Conservation (phyloP, 2,329 filamentous ascomycete genomes). For the Cytospora leucostoma region DNA sequence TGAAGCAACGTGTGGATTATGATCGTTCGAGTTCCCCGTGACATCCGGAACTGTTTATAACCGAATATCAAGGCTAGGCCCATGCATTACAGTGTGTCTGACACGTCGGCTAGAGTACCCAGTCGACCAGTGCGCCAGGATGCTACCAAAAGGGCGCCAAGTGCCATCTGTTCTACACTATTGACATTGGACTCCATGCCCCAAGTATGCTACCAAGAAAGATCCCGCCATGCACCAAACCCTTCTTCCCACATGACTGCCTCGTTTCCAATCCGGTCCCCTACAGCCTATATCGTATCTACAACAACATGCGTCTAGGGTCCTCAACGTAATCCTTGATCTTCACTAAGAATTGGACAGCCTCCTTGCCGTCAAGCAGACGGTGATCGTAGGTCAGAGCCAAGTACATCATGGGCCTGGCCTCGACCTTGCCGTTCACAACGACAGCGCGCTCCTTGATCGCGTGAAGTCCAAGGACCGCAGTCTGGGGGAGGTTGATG, state of each 20-base stretch:
- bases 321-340: constrained; percentile 98
- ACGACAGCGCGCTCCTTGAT: constrained; percentile 93
- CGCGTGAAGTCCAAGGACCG: constrained; percentile 88
- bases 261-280: background rate
- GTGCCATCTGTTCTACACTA: constrained; percentile 27
- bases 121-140: background rate
- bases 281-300: constrained; percentile 26
- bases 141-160: background rate
- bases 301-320: constrained; percentile 84
- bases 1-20: too few species aligned
- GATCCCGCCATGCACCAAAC: constrained; percentile 1
- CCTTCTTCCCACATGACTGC: background rate
- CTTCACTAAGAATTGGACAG: constrained; percentile 94
- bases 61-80: background rate
- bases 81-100: background rate
- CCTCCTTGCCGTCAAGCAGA: constrained; percentile 90
- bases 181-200: constrained; percentile 22
- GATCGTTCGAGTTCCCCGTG: too few species aligned
- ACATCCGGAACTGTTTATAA: too few species aligned
- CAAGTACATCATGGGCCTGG: constrained; percentile 99
- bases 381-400: constrained; percentile 97
- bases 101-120: background rate
- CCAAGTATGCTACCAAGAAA: constrained; percentile 19
- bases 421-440: constrained; percentile 91
- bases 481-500: constrained; percentile 94